Base-by-base conservation (phyloP, 2,329 filamentous ascomycete species). In the Pseudogymnoascus sp. region DNA sequence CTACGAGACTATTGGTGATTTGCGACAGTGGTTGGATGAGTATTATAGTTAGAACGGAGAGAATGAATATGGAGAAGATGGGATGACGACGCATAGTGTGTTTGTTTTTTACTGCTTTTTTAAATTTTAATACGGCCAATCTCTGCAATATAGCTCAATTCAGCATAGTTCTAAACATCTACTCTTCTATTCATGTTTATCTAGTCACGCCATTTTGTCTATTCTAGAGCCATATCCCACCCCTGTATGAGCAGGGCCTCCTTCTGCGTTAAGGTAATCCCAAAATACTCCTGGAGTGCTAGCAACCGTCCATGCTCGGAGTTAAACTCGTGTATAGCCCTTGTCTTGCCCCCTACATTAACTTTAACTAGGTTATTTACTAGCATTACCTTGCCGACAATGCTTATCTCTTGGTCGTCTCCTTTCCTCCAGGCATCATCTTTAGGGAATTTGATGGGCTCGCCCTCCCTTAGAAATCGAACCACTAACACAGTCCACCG, bases 1-100 rank as follows among this genome's bases (percentile, higher is more conserved):
- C 62, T 75, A 72, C 60, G 71, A 73, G 10, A 76, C 73, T 5
- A 67, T 78, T 21, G 70, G 70, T 1, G 73, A 75, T 23, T 61
- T 77, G 54, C 67, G 67, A 39, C 62, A 43, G 1, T 75, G 71
- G 72, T 48, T 75, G 48, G 63, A 62, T 36, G 71, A 74, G 62
- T 72, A 73, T 62, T 71, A 68, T 25, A 66, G 69, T 69, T 67
- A 43, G 48, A 34, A 19, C 7, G 51, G 10, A 19, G 8, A 8
- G n/a, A 54, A 54, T 10, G 6, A 3, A 4, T 14, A 31, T 11
- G 14, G 48, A 31, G 8, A 31, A 21, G 23, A 2, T 34, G n/a
- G 2, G 10, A 7, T 31, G 8, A 8, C 34, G 28, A 57, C 19
- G 28, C 10, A 34, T 34, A 57, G n/a, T 34, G 25, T 31, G 7